Evolutionary conservation across 371 early-diverging fungal species (phyloP).

Genomic region (Apophysomyces sp.): DNA sequence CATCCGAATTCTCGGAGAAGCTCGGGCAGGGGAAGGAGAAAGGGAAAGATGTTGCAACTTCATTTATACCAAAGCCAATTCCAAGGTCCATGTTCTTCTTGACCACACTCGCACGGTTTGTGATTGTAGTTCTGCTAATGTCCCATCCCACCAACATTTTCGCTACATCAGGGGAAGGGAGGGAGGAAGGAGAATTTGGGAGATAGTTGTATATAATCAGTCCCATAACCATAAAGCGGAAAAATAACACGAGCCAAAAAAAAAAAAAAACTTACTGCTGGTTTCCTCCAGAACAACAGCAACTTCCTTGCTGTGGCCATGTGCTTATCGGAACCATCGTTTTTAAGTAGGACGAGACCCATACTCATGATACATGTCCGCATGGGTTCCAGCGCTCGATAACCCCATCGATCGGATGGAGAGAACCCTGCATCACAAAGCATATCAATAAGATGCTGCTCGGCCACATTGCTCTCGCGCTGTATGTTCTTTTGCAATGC

Average conservation of each 20-base stretch:
- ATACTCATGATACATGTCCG: slow-evolving; percentile 60
- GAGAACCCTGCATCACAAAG: slow-evolving; percentile 70
- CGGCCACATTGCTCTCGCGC: slow-evolving; percentile 59
- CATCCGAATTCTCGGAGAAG: not conserved
- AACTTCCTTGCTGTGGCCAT: slow-evolving; percentile 68
- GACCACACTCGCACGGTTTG: slow-evolving; percentile 76
- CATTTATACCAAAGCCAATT: slow-evolving; percentile 70
- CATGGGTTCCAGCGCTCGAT: slow-evolving; percentile 62
- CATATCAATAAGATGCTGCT: slow-evolving; percentile 76
- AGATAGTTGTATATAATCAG: not conserved
- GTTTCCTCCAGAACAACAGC: slow-evolving; percentile 71
- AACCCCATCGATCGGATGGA: slow-evolving; percentile 64
- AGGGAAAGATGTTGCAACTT: not conserved
- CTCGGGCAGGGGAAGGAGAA: not conserved
- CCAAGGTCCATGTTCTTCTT: slow-evolving; percentile 83
- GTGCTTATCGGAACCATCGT: slow-evolving; percentile 46
- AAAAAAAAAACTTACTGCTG: slow-evolving; percentile 50
- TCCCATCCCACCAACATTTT: slow-evolving; percentile 90
- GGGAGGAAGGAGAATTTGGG: not conserved
- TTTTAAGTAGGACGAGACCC: slow-evolving; percentile 58
- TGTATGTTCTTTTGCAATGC: slow-evolving; percentile 61
- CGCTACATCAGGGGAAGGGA: slow-evolving; percentile 39
- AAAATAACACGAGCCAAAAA: not conserved
- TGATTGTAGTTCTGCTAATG: slow-evolving; percentile 59
- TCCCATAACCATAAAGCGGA: not conserved